Conservation (phyloP, 2,329 filamentous ascomycete species). For the Aphanoascus verrucosus region DNA sequence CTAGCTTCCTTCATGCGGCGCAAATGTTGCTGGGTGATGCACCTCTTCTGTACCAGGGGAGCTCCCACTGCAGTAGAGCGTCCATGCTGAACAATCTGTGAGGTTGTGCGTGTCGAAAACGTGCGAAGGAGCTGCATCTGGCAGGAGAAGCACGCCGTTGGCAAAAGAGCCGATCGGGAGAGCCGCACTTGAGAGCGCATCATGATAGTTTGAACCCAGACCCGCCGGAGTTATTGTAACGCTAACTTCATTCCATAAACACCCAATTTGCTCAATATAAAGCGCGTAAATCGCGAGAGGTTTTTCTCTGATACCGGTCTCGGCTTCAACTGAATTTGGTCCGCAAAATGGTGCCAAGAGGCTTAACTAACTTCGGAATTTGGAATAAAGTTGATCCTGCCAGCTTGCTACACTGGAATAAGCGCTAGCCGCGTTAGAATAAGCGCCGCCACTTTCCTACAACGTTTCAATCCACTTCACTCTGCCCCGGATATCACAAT, state of each 20-base stretch:
- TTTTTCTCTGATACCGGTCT: not conserved
- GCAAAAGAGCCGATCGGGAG: not conserved
- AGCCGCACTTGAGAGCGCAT: constrained; percentile 2
- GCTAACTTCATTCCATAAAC: not conserved
- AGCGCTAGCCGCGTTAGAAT: too few relatives aligned
- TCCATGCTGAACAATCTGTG: not conserved
- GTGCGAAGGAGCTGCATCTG: not conserved
- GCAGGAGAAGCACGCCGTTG: constrained; percentile 1
- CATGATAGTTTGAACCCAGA: not conserved
- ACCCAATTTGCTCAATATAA: not conserved
- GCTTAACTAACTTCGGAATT: too few relatives aligned
- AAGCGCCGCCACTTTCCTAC: too few relatives aligned
- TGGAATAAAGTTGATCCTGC: too few relatives aligned
- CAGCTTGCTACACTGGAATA: too few relatives aligned
- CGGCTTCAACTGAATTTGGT: too few relatives aligned
- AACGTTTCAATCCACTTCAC: too few relatives aligned
- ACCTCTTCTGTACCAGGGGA: constrained; percentile 20
- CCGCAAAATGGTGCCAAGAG: too few relatives aligned
- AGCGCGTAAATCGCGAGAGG: not conserved
- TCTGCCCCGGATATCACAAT: too few relatives aligned
- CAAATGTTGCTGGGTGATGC: constrained; percentile 30
- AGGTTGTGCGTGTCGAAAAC: not conserved
- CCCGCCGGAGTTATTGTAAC: too few relatives aligned
- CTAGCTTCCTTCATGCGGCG: constrained; percentile 32
- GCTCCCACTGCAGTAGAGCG: not conserved